A percentile compares a stretch with the other conserved stretches of the same genome.
These are phyloP conservation scores for Candida rishiriensis DNA, from an alignment of 805 yeast genomes.

Conservation along the genomic window DNA sequence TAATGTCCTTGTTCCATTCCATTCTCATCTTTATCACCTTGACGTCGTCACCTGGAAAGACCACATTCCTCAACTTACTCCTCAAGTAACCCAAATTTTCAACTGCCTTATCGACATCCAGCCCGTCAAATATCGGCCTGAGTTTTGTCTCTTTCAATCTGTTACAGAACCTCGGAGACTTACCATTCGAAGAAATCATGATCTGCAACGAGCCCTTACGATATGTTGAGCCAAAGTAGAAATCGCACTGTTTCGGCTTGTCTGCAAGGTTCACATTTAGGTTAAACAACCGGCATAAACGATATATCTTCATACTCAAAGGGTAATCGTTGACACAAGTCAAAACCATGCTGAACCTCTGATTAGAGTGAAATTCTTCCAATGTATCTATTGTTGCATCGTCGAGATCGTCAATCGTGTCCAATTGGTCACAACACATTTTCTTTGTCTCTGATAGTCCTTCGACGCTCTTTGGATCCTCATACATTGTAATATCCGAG, in stretches of 20 bases:
- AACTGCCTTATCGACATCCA: conserved; percentile 50
- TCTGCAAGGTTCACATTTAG: conserved; percentile 78
- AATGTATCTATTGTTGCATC: conserved; percentile 29
- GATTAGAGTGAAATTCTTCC: conserved; percentile 30
- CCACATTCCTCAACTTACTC: conserved; percentile 38
- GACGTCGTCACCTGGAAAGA: conserved; percentile 41
- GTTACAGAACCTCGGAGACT: conserved; percentile 70
- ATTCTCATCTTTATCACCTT: conserved; percentile 55
- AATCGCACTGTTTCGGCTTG: conserved; percentile 79
- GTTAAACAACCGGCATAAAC: conserved; percentile 38
- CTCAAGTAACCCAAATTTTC: conserved; percentile 57
- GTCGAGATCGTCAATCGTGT: conserved; percentile 16
- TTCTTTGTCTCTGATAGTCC: conserved; percentile 8
- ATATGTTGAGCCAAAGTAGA: conserved; percentile 77
- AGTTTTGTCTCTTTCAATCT: conserved; percentile 55
- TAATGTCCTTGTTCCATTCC: conserved; percentile 64
- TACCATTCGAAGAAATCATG: conserved; percentile 81
- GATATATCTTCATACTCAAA: conserved; percentile 53
- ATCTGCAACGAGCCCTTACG: conserved; percentile 70
- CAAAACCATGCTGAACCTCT: conserved; percentile 59
- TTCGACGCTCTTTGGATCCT: conserved; percentile 11
- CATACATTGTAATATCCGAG: conserved; percentile 48
- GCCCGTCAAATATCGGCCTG: conserved; percentile 35
- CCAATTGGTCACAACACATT: too few relatives aligned
- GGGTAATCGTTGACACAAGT: conserved; percentile 73